A percentile compares a stretch with the other conserved stretches of the same genome.
These are phyloP conservation scores for Agaricus blazei DNA, from an alignment of 768 basidiomycete genomes.

Conservation along the genomic window DNA sequence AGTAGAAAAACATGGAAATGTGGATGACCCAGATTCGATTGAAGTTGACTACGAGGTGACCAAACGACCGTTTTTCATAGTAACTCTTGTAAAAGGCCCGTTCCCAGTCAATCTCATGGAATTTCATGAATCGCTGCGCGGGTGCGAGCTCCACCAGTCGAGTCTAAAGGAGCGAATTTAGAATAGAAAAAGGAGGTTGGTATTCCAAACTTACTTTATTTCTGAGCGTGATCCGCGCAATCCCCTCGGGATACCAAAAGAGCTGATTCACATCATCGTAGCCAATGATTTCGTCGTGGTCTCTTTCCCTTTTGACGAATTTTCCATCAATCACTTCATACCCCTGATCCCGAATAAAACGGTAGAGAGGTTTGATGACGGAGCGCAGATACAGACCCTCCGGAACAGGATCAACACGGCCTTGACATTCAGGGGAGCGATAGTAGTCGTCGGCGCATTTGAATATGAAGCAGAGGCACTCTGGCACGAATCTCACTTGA, in stretches of 20 bases:
- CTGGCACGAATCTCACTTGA: slow-evolving; percentile 93
- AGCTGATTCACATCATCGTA: slow-evolving; percentile 99
- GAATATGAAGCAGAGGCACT: slow-evolving; percentile 99
- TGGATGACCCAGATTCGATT: slow-evolving; percentile 99
- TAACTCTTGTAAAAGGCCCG: slow-evolving; percentile 98
- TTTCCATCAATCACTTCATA: slow-evolving; percentile 96
- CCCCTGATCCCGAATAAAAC: slow-evolving; percentile 95
- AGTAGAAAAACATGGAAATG: slow-evolving; percentile 91
- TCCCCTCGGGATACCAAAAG: slow-evolving; percentile 99
- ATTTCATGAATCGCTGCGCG: slow-evolving; percentile 92
- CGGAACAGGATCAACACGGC: slow-evolving; percentile 83
- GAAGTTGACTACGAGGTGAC: slow-evolving; percentile 98
- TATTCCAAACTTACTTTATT: slow-evolving; percentile 65
- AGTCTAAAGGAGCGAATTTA: slow-evolving; percentile 41
- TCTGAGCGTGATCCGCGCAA: slow-evolving; percentile 80
- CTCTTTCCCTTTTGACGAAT: slow-evolving; percentile 88
- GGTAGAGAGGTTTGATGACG: slow-evolving; percentile 90
- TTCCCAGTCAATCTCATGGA: slow-evolving; percentile 96
- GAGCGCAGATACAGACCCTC: slow-evolving; percentile 92
- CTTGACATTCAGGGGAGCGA: slow-evolving; percentile 97
- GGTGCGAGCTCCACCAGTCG: slow-evolving; percentile 89
- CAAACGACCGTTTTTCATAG: slow-evolving; percentile 94
- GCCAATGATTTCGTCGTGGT: slow-evolving; percentile 93
- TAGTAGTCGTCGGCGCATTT: slow-evolving; percentile 99
- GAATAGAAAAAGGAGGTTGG: neutral